Conservation (phyloP, 2,329 filamentous ascomycete species). For the Monilinia laxa region DNA sequence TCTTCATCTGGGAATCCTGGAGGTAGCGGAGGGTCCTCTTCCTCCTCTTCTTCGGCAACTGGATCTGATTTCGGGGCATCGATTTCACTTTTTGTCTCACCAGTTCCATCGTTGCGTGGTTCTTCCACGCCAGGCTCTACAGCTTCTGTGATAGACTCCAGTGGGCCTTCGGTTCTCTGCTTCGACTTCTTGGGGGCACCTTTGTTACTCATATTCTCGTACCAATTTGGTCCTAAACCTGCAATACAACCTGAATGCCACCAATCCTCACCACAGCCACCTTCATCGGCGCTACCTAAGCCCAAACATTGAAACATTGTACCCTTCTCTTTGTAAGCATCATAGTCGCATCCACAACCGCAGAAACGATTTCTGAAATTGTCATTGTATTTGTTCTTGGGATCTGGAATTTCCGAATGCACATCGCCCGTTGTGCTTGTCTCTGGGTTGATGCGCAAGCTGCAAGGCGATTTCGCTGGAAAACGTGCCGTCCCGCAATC, state of each 20-base stretch:
- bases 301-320: constrained; percentile 98
- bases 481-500: constrained; percentile 91
- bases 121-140: constrained; percentile 42
- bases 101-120: constrained; percentile 28
- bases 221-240: constrained; percentile 74
- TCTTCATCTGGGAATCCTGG: constrained; percentile 87
- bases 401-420: constrained; percentile 69
- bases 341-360: constrained; percentile 83
- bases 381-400: constrained; percentile 86
- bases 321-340: constrained; percentile 84
- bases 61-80: constrained; percentile 31
- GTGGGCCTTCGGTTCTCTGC: constrained; percentile 33
- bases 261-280: constrained; percentile 96
- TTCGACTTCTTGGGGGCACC: constrained; percentile 39
- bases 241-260: constrained; percentile 93
- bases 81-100: constrained; percentile 20
- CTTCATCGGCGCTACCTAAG: constrained; percentile 73
- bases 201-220: constrained; percentile 51
- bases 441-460: constrained; percentile 66
- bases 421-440: constrained; percentile 77
- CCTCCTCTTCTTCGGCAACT: constrained; percentile 45
- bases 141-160: constrained; percentile 54
- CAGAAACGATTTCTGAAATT: constrained; percentile 95
- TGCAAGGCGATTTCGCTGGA: constrained; percentile 65
- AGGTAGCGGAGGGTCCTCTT: constrained; percentile 68